Evolutionary conservation across 768 basidiomycete species (phyloP).

Genomic region (Leccinum olivaceopallidum): DNA sequence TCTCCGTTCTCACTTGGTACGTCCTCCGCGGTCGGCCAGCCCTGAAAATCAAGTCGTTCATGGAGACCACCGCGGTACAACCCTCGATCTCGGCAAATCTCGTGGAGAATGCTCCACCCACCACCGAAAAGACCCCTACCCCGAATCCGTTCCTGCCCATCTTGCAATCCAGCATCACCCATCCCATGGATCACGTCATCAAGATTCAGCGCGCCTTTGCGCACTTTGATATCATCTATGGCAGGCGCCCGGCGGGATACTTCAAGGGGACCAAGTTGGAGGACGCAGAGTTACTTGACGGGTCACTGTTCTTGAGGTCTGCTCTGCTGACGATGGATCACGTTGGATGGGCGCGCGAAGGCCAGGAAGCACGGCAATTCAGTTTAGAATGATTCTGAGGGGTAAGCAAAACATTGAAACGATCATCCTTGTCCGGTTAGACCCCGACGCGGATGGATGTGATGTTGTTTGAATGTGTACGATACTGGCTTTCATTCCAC

Average conservation of each 20-base stretch:
- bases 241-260: constrained; percentile 27
- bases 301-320: constrained; percentile 36
- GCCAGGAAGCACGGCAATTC: constrained; percentile 27
- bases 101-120: not conserved
- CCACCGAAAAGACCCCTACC: constrained; percentile 14
- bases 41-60: constrained; percentile 12
- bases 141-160: constrained; percentile 44
- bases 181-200: constrained; percentile 35
- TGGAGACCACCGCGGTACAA: constrained; percentile 19
- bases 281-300: constrained; percentile 35
- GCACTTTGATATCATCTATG: constrained; percentile 35
- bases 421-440: not conserved
- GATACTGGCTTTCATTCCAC: not conserved
- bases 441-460: not conserved
- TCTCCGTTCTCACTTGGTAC: constrained; percentile 29
- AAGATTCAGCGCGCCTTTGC: constrained; percentile 37
- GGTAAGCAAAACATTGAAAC: not conserved
- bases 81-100: constrained; percentile 10
- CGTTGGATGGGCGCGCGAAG: constrained; percentile 43
- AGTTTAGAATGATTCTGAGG: constrained; percentile 29
- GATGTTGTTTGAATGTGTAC: no score
- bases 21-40: constrained; percentile 30
- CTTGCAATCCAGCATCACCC: constrained; percentile 37
- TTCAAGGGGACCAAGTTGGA: constrained; percentile 31
- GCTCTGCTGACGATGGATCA: constrained; percentile 33